Evolutionary conservation across 257 asterid genomes (phyloP).

Genomic region (Schizonepeta tenuifolia): DNA sequence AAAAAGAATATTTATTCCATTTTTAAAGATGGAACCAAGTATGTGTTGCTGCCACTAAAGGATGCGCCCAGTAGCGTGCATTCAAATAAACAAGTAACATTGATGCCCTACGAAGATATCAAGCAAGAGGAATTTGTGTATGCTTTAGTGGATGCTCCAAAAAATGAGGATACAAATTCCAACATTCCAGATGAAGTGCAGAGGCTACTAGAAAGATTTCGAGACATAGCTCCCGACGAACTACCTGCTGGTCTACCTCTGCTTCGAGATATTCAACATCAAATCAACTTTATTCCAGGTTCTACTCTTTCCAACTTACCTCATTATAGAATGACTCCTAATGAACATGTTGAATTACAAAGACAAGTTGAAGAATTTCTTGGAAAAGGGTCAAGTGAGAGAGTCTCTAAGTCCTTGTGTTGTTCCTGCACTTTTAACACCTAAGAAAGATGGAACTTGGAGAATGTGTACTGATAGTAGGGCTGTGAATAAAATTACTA

Average conservation of each 20-base stretch:
- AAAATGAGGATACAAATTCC: neutral
- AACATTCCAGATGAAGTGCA: neutral
- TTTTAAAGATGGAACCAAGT: no score
- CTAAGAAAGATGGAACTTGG: neutral
- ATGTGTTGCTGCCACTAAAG: neutral
- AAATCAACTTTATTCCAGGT: no score
- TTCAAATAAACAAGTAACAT: neutral
- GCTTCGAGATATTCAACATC: no score
- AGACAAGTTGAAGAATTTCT: no score
- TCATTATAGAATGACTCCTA: no score
- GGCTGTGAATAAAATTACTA: neutral
- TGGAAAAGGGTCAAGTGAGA: neutral
- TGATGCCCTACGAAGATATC: neutral
- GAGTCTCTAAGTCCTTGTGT: neutral
- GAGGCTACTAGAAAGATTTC: neutral
- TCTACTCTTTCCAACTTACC: no score
- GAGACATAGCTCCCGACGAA: neutral
- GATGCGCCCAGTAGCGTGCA: neutral
- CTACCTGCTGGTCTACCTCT: no score
- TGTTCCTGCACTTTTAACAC: neutral
- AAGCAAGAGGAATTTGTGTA: neutral
- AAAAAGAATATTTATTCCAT: no score
- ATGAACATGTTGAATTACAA: no score
- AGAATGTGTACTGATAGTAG: neutral
- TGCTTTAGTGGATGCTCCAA: neutral